These are phyloP conservation scores for Lactarius akahatsu DNA, from an alignment of 768 basidiomycete species.

Conservation along the genomic window DNA sequence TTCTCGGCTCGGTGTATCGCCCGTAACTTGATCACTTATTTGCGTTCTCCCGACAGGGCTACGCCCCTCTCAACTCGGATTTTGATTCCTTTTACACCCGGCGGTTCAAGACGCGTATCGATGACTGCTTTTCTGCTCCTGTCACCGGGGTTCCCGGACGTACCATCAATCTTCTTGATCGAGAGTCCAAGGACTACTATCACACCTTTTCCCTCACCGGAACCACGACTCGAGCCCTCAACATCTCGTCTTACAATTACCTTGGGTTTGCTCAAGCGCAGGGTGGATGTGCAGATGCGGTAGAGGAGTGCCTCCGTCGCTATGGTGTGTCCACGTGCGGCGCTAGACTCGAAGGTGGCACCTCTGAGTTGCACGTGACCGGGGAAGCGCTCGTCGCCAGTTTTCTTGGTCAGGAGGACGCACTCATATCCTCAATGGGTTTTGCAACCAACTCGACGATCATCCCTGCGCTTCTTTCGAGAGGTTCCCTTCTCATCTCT, in stretches of 20 bases:
- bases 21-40: conserved; percentile 21
- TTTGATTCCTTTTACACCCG: conserved; percentile 99
- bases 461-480: conserved; percentile 86
- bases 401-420: conserved; percentile 88
- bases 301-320: conserved; percentile 75
- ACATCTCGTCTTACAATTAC: conserved; percentile 98
- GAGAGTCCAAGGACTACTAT: conserved; percentile 80
- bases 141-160: conserved; percentile 95
- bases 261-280: conserved; percentile 95
- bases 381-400: conserved; percentile 85
- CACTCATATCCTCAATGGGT: conserved; percentile 93
- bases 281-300: conserved; percentile 93
- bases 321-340: conserved; percentile 83
- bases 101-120: conserved; percentile 89
- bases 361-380: conserved; percentile 76
- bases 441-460: conserved; percentile 93
- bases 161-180: conserved; percentile 83
- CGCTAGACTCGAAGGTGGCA: conserved; percentile 79
- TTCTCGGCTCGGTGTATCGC: conserved; percentile 12
- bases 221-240: conserved; percentile 81
- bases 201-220: conserved; percentile 76
- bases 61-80: conserved; percentile 95
- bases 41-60: conserved; percentile 59
- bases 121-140: conserved; percentile 92
- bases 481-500: conserved; percentile 92